Conservation (phyloP, 2,329 filamentous ascomycete genomes). For the Niveomyces coronatus region DNA sequence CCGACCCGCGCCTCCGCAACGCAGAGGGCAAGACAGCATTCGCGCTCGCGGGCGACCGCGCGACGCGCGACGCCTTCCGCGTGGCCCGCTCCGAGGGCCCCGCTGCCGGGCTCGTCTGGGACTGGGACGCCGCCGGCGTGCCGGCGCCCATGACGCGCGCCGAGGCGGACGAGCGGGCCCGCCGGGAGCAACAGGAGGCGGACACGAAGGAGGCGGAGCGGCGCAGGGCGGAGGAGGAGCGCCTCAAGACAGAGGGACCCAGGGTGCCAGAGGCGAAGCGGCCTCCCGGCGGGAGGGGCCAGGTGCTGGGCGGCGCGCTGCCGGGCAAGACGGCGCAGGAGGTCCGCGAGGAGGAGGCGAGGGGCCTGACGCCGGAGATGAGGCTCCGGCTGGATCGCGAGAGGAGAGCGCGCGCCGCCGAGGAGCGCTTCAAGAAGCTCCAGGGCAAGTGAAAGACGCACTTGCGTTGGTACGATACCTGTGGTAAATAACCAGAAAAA, state of each 20-base stretch:
- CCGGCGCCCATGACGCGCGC: slow-evolving; percentile 59
- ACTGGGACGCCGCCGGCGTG: slow-evolving; percentile 69
- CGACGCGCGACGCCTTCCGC: slow-evolving; percentile 84
- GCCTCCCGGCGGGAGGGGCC: slow-evolving; percentile 32
- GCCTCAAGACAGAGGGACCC: slow-evolving; percentile 56
- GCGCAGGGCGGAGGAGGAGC: slow-evolving; percentile 63
- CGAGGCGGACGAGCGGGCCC: slow-evolving; percentile 60
- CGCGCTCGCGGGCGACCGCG: slow-evolving; percentile 74
- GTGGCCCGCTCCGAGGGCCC: slow-evolving; percentile 76
- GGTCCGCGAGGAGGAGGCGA: slow-evolving; percentile 69
- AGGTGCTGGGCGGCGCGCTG: slow-evolving; percentile 32
- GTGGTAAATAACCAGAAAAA: too few relatives aligned
- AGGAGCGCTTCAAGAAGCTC: slow-evolving; percentile 70
- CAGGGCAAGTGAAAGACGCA: slow-evolving; percentile 26
- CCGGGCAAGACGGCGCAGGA: slow-evolving; percentile 68
- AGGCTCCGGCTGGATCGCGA: slow-evolving; percentile 76
- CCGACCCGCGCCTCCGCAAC: slow-evolving; percentile 63
- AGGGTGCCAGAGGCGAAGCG: slow-evolving; percentile 40
- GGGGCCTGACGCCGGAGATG: slow-evolving; percentile 83
- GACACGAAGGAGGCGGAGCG: slow-evolving; percentile 60
- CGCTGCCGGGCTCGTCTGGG: slow-evolving; percentile 59
- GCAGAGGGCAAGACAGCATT: slow-evolving; percentile 76
- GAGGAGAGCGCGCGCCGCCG: slow-evolving; percentile 78
- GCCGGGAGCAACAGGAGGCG: slow-evolving; percentile 59
- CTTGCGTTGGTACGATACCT: too few relatives aligned